Evolutionary conservation across 2,329 filamentous ascomycete genomes (phyloP).

Genomic region (Verticillium albo-atrum): DNA sequence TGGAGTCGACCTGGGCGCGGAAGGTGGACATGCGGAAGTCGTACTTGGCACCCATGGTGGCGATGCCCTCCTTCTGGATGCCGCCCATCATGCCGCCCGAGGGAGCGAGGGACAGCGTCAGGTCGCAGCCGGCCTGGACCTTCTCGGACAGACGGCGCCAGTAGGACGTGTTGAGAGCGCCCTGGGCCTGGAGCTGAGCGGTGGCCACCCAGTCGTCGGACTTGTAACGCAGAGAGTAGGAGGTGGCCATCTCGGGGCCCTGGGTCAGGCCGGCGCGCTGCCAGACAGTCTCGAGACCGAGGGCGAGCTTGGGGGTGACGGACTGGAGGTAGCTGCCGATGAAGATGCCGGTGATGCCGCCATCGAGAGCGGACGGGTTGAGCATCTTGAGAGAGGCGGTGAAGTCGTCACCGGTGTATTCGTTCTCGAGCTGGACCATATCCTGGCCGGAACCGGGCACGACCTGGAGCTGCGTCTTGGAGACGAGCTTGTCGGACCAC

Average conservation of each 20-base stretch:
- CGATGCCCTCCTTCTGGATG: conserved; percentile 78
- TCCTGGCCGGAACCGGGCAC: conserved; percentile 72
- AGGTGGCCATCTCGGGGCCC: conserved; percentile 85
- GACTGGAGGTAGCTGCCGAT: conserved; percentile 95
- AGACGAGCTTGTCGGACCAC: conserved; percentile 74
- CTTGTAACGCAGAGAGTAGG: conserved; percentile 91
- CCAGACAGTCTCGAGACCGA: conserved; percentile 92
- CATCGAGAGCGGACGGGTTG: conserved; percentile 92
- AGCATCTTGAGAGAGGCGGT: conserved; percentile 88
- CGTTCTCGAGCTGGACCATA: conserved; percentile 91
- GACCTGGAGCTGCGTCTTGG: conserved; percentile 85
- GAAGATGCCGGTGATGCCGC: conserved; percentile 89
- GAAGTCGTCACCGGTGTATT: conserved; percentile 92
- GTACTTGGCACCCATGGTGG: conserved; percentile 93
- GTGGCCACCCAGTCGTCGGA: conserved; percentile 88
- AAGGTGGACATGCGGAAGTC: conserved; percentile 95
- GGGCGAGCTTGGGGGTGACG: conserved; percentile 77
- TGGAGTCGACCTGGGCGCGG: conserved; percentile 91
- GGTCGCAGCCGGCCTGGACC: conserved; percentile 92
- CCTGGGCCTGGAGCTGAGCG: conserved; percentile 77
- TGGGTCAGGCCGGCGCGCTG: conserved; percentile 79
- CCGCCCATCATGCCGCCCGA: conserved; percentile 70
- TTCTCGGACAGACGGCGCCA: conserved; percentile 91
- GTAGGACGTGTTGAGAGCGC: conserved; percentile 85
- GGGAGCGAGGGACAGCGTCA: conserved; percentile 78